Conservation (phyloP, 2,329 filamentous ascomycete species). For the Alternaria postmessia region DNA sequence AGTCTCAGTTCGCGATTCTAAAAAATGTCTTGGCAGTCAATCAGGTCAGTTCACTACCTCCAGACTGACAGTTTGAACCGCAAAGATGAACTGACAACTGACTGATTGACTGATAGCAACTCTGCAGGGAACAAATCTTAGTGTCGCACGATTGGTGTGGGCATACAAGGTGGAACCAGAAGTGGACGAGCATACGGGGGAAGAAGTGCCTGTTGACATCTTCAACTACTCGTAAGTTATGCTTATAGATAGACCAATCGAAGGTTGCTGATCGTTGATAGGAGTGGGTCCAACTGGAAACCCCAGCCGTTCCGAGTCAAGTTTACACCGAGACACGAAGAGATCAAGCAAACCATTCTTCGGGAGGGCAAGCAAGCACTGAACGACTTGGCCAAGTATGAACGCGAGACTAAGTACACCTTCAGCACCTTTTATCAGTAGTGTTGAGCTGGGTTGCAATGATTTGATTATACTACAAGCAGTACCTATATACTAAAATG, state of each 20-base stretch:
- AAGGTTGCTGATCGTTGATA: background rate
- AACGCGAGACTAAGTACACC: background rate
- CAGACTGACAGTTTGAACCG: no score
- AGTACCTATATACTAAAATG: background rate
- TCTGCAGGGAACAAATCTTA: no score
- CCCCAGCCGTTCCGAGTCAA: slow-evolving; percentile 3
- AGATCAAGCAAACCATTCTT: slow-evolving; percentile 1
- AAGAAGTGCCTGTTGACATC: slow-evolving; percentile 64
- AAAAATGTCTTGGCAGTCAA: no score
- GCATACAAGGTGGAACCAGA: slow-evolving; percentile 61
- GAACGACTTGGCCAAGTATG: background rate
- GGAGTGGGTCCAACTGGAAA: slow-evolving; percentile 9
- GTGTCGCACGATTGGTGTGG: slow-evolving; percentile 65
- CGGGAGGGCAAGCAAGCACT: background rate
- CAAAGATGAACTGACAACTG: no score
- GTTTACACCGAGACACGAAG: slow-evolving; percentile 1
- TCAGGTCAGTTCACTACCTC: no score
- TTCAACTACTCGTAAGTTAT: background rate
- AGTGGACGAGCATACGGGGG: slow-evolving; percentile 50
- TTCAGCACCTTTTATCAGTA: slow-evolving; percentile 1
- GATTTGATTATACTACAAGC: background rate
- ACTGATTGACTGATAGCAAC: no score
- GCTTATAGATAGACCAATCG: background rate
- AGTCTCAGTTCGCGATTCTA: no score
- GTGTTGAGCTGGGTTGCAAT: slow-evolving; percentile 26